Evolutionary conservation across 2,329 filamentous ascomycete species (phyloP), one percentile per base, ranked within the genome.

Genomic region (Alternaria incomplexa): DNA sequence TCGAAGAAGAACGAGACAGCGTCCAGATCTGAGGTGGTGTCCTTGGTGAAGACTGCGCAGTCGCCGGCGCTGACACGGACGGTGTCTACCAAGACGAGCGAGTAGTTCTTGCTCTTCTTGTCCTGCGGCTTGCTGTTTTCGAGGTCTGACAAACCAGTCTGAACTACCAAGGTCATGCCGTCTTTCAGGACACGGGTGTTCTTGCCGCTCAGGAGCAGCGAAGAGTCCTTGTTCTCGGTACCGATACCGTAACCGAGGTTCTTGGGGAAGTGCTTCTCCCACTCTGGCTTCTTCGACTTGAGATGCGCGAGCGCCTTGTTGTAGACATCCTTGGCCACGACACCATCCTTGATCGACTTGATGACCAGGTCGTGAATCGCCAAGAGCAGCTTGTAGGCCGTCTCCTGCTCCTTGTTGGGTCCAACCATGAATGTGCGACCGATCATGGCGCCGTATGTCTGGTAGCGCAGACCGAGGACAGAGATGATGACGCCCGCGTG

Each of bases 1-100:
- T 97, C 97, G 85, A 99, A 99, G 83, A 97, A 98, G 85, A 99
- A 99, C 0, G 95, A 97, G 43, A 95, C 95, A 5, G 93, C 93
- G 74, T 98, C 96, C 62, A 97, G 88, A 75, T 97, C 95, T 26
- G 92, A 92, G 3, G 94, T 90, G 0, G 95, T 94, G 77, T 97
- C 94, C 62, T 93, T 93, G 17, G 96, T 99, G 82, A 99, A 98
- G 26, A 97, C 89, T 30, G 93, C 90, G 1, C 91, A 88, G 54
- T 97, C 93, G n/a, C 83, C 77, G 32, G 88, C 85, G 11, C 91
- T 92, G 53, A 97, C 93, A 72, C 96, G 93, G 47, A 99, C 90
- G 0, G 96, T 99, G 80, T 99, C 96, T 2, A 92, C 94, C 50
- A 99, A 88, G 52, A 97, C 87, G 69, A 99, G 87, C 0, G 94